Evolutionary conservation across 176 grass and related monocot species (phyloP), one percentile per base, ranked within the genome.

Genomic region (Oryza meridionalis): DNA sequence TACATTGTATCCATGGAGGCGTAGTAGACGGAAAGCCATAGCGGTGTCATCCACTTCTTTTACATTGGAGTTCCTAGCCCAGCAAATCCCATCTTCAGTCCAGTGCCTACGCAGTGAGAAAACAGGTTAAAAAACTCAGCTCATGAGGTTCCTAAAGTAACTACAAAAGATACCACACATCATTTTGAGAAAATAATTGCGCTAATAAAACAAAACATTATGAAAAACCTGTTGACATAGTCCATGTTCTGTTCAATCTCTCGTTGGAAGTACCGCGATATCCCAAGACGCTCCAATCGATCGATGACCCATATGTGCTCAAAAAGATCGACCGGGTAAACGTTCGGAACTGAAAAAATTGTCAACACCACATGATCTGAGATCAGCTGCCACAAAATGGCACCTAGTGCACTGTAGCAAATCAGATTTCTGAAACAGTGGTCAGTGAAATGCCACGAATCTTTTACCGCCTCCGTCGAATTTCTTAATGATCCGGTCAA

Each of bases 1-100:
- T 63, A 96, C 85, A 65, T 87, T 80, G 53, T 93, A 99, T 64
- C 93, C 91, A 86, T 99, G 93, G 45, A 94, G 63, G 22, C 93
- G 85, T 29, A 99, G 75, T 21, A 99, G 85, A 13, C 96, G 93
- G 73, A 98, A 98, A 53, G 88, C 91, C 96, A 98, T 98, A 22
- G 93, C 73, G 0, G 96, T 95, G 80, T 98, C 96, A 69, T 98
- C 96, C 37, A 92, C 89, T 27, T 98, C 96, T 59, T 88, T 67
- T 9, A 98, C 85, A 16, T 35, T 69, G 7, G 96, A 92, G 80
- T 92, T 84, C 47, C 85, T 95, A 11, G 96, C 91, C 96, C 96
- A 98, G 65, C 93, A 98, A 72, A 98, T 98, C 11, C 96, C 96
- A 27, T 90, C 89, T 51, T 95, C 89, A 31, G 79, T 89, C 96